Conservation (phyloP, 192 early-diverging fungal species). For the Spizellomyces punctatus region DNA sequence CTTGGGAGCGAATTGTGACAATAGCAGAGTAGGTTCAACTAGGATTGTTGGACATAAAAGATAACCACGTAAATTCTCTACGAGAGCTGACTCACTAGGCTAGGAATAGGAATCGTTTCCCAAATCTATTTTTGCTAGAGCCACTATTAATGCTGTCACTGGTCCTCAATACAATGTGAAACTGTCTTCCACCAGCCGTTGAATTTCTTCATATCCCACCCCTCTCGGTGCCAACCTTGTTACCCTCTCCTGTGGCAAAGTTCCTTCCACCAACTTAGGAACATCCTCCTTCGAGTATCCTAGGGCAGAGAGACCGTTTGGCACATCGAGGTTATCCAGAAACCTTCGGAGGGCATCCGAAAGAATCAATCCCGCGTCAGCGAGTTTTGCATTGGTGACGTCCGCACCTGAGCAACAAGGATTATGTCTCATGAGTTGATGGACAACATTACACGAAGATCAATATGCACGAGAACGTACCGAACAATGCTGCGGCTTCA, state of each 20-base stretch:
- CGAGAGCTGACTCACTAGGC: too few relatives aligned
- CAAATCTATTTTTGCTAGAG: too few relatives aligned
- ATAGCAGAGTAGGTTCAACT: too few relatives aligned
- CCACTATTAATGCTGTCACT: neutral
- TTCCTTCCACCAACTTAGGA: slow-evolving; percentile 75
- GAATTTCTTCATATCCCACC: slow-evolving; percentile 65
- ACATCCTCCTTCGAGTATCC: slow-evolving; percentile 75
- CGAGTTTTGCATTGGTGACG: slow-evolving; percentile 60
- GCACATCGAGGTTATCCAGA: slow-evolving; percentile 76
- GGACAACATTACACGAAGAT: slow-evolving; percentile 31
- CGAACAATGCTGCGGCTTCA: slow-evolving; percentile 75
- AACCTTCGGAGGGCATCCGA: slow-evolving; percentile 77
- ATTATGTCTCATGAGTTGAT: neutral
- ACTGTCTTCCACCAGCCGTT: slow-evolving; percentile 63
- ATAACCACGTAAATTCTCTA: too few relatives aligned
- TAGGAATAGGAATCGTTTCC: too few relatives aligned
- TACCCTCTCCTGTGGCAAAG: slow-evolving; percentile 87
- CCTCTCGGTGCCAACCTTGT: slow-evolving; percentile 82
- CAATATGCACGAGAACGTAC: too few relatives aligned
- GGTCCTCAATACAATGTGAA: slow-evolving; percentile 38
- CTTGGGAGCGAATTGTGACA: too few relatives aligned
- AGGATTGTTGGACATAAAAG: too few relatives aligned
- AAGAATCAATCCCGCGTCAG: slow-evolving; percentile 74
- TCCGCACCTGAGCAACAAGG: slow-evolving; percentile 53
- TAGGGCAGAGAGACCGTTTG: slow-evolving; percentile 76